Evolutionary conservation across 1,284 basidiomycete genomes (phyloP).

Genomic region (Acaromyces ingoldii): DNA sequence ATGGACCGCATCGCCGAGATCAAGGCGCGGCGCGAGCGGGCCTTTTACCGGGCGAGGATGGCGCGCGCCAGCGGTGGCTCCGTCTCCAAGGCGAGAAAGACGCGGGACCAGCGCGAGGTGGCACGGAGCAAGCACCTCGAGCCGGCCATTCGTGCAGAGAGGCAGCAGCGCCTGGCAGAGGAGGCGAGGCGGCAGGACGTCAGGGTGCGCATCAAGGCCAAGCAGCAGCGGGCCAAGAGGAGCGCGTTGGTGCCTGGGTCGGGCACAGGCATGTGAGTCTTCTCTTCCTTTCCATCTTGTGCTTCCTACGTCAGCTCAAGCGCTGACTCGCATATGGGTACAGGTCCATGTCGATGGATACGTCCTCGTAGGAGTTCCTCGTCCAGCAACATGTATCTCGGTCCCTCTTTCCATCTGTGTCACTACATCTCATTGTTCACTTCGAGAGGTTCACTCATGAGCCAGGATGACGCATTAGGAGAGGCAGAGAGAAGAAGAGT

Average conservation of each 20-base stretch:
- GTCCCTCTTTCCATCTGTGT: too few relatives aligned
- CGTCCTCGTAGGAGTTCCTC: too few relatives aligned
- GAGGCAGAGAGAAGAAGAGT: too few relatives aligned
- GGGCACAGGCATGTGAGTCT: constrained; percentile 9
- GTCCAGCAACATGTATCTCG: too few relatives aligned
- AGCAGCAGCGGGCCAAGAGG: constrained; percentile 7
- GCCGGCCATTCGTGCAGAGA: constrained; percentile 9
- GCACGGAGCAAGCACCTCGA: constrained; percentile 41
- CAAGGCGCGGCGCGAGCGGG: constrained; percentile 80
- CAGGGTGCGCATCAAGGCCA: constrained; percentile 7
- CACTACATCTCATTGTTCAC: too few relatives aligned
- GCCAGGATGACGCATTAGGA: too few relatives aligned
- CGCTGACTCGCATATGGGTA: too few relatives aligned
- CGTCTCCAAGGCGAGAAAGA: constrained; percentile 37
- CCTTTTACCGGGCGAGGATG: constrained; percentile 65
- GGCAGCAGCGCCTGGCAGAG: neutral
- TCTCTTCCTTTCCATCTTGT: too few relatives aligned
- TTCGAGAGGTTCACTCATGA: too few relatives aligned
- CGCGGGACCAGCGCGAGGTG: constrained; percentile 41
- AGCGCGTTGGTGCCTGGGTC: constrained; percentile 9
- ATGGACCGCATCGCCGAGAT: constrained; percentile 96
- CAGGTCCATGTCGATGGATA: too few relatives aligned
- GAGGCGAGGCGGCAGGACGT: constrained; percentile 1
- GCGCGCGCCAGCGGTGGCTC: constrained; percentile 29
- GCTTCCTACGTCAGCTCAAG: too few relatives aligned